These are phyloP conservation scores for Diaporthe vaccinii DNA, from an alignment of 2,329 filamentous ascomycete species.

Conservation along the genomic window DNA sequence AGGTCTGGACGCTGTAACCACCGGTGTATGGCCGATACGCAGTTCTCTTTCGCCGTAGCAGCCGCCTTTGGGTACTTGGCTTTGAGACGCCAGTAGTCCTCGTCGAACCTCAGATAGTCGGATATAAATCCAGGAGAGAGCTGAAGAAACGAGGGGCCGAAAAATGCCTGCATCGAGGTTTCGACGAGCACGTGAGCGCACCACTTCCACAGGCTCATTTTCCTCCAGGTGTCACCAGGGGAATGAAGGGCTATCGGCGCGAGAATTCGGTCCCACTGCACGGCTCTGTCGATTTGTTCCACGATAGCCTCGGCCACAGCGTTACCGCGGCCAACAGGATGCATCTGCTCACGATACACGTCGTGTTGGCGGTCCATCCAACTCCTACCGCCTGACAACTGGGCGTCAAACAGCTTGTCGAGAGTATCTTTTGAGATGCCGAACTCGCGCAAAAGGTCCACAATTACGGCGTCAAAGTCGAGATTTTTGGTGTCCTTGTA, in stretches of 20 bases:
- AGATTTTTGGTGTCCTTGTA: slow-evolving; percentile 10
- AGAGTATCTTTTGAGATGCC: neutral
- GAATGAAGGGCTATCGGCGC: neutral
- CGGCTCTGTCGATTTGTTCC: neutral
- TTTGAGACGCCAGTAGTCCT: slow-evolving; percentile 10
- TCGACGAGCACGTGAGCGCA: neutral
- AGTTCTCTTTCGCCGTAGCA: neutral
- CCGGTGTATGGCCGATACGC: neutral
- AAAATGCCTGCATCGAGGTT: neutral
- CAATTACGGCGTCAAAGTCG: neutral
- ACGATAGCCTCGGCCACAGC: neutral
- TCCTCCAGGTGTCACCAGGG: neutral
- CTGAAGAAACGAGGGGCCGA: neutral
- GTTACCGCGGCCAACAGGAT: neutral
- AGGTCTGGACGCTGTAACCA: neutral
- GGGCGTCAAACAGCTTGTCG: neutral
- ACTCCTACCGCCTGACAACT: neutral
- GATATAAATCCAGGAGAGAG: neutral
- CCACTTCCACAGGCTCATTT: neutral
- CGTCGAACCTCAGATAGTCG: neutral
- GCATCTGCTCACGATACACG: neutral
- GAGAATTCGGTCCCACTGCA: neutral
- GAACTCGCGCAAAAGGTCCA: neutral
- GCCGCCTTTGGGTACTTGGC: slow-evolving; percentile 1
- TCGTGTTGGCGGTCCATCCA: slow-evolving; percentile 4